phyloP scores from a whole-genome alignment of 495 filamentous ascomycete species.

The Aspergillus wentii region DNA sequence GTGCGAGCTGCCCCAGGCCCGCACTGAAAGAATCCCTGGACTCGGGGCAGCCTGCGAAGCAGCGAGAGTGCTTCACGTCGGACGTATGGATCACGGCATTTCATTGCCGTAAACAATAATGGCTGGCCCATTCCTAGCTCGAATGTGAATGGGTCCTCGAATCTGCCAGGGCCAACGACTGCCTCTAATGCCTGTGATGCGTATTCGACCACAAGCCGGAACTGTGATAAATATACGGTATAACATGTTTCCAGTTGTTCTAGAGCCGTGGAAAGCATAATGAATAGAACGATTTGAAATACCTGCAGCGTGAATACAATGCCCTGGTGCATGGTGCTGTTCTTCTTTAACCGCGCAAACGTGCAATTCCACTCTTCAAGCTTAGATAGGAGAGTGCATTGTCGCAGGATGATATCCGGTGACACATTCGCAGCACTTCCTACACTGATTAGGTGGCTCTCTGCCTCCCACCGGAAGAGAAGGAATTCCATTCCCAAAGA shows the following conservation, averaged over 20 bases:
- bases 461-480: not conserved
- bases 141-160: conserved; percentile 32
- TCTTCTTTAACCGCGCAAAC: not conserved
- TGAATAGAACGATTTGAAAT: not conserved
- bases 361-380: not conserved
- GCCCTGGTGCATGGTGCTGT: not conserved
- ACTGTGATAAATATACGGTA: not conserved
- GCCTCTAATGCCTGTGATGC: conserved; percentile 11
- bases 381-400: not conserved
- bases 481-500: not conserved
- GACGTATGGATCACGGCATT: conserved; percentile 26
- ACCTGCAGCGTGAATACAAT: not conserved
- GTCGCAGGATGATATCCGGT: not conserved
- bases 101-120: conserved; percentile 25
- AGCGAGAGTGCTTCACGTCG: conserved; percentile 25
- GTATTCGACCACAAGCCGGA: conserved; percentile 26
- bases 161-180: conserved; percentile 8
- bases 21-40: conserved; percentile 28
- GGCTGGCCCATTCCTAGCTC: conserved; percentile 30
- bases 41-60: conserved; percentile 17
- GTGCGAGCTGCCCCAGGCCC: conserved; percentile 9
- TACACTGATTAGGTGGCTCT: not conserved
- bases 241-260: not conserved
- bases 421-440: not conserved
- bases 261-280: not conserved